phyloP scores from a whole-genome alignment of 106 monocot species.

The Acorus gramineus region DNA sequence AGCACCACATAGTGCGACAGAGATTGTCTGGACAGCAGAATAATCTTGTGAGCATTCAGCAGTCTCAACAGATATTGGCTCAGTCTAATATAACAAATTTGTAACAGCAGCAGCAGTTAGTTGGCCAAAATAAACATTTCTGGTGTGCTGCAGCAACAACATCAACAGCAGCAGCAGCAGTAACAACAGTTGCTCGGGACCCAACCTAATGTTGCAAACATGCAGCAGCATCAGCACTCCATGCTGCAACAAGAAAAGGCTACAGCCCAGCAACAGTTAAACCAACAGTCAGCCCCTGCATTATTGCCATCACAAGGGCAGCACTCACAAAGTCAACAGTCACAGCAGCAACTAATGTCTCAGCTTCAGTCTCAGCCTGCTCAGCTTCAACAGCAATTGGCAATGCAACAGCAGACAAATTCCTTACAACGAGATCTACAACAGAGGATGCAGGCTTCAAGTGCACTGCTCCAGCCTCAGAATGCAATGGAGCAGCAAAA shows the following conservation, averaged over 20 bases:
- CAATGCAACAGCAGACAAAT: slow-evolving; percentile 43
- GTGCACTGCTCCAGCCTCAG: slow-evolving; percentile 40
- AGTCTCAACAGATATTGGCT: slow-evolving; percentile 50
- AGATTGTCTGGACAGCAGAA: slow-evolving; percentile 49
- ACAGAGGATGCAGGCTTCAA: slow-evolving; percentile 48
- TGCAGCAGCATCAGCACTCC: slow-evolving; percentile 25
- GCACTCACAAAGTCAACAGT: slow-evolving; percentile 7
- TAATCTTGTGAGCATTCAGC: slow-evolving; percentile 57
- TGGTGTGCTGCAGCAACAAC: slow-evolving; percentile 7
- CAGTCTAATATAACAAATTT: slow-evolving; percentile 27
- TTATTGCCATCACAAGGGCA: slow-evolving; percentile 5
- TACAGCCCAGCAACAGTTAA: slow-evolving; percentile 1
- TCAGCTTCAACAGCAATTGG: slow-evolving; percentile 47
- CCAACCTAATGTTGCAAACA: slow-evolving; percentile 14
- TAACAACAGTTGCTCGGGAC: slow-evolving; percentile 14
- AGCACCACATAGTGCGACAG: slow-evolving; percentile 38
- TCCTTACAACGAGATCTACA: slow-evolving; percentile 51
- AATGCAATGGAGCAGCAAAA: slow-evolving; percentile 66
- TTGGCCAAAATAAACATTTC: slow-evolving; percentile 3
- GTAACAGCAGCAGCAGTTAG: neutral
- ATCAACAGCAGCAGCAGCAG: slow-evolving; percentile 10
- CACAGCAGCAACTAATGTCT: slow-evolving; percentile 29
- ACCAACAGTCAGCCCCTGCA: neutral
- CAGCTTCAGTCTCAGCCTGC: slow-evolving; percentile 46
- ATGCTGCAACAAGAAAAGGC: slow-evolving; percentile 29